Percentiles rank a stretch among this genome's conserved stretches.
These are phyloP conservation scores for Xylaria digitata DNA, from an alignment of 2,329 filamentous ascomycete genomes.

Conservation along the genomic window DNA sequence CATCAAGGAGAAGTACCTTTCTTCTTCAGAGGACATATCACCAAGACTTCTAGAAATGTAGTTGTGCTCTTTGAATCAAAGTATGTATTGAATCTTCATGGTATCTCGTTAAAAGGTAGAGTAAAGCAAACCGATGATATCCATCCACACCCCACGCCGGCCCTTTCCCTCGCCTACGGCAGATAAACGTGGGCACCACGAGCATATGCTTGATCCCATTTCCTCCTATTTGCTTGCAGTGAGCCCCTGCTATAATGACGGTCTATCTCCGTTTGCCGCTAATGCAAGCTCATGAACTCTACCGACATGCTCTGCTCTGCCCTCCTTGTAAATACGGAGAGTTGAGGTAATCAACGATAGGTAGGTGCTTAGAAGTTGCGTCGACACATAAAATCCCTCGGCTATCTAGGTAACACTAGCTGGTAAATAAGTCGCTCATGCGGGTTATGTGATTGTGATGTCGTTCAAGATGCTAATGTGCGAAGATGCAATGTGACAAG, in stretches of 20 bases:
- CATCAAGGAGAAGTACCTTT: background rate
- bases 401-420: slow-evolving; percentile 3
- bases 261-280: slow-evolving; percentile 2
- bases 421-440: background rate
- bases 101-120: slow-evolving; percentile 7
- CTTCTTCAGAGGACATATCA: background rate
- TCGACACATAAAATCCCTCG: too few species aligned
- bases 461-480: slow-evolving; percentile 17
- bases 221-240: background rate
- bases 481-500: slow-evolving; percentile 2
- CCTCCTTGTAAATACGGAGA: background rate
- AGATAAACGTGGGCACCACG: background rate
- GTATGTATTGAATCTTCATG: slow-evolving; percentile 6
- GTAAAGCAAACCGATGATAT: background rate
- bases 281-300: slow-evolving; percentile 16
- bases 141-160: too few species aligned
- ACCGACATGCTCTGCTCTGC: background rate
- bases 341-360: background rate
- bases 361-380: background rate
- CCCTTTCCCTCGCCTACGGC: background rate
- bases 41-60: background rate
- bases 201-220: background rate
- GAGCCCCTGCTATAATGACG: background rate
- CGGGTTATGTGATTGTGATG: background rate
- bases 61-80: background rate